Base-by-base conservation (phyloP, 139 green algal genomes). In the Chlamydomonas sp. region DNA sequence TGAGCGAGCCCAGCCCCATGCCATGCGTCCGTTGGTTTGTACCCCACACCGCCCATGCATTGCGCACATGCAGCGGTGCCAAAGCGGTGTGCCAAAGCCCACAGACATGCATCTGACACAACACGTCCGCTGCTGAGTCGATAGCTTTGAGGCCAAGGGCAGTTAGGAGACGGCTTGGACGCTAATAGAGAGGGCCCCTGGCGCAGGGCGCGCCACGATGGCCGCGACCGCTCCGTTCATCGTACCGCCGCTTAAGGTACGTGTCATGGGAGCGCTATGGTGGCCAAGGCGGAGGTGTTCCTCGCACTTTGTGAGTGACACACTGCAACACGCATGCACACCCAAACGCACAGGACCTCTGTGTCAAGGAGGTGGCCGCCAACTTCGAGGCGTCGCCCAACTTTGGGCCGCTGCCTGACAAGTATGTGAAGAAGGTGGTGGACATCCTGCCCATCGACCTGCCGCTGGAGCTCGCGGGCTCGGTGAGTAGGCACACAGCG, bases 381-480 rank as follows among this genome's bases (percentile, higher is more conserved):
- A 83, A 84, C 48, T 92, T 90, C 43, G 79, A 84, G 69, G 33
- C 57, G 1, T 72, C 54, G 22, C 84, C 86, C 0, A 82, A 65
- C 2, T 83, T 89, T 38, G 74, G 75, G 33, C 66, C 70, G 1
- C 61, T 92, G 2, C 61, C 73, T 33, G 72, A 83, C 10, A 72
- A 82, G 28, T 81, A 80, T 71, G 70, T 85, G 8, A 83, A 82
- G 57, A 71, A 73, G 24, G 75, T 91, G 16, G 77, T 79, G 5
- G 78, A 83, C 39, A 75, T 79, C n/a, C 73, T 92, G 24, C 73
- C 78, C 3, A 48, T 91, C 6, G 87, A 91, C 39, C 76, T 94
- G 22, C 84, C 84, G 0, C 67, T 92, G 31, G 83, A 92, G 58
- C 77, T 94, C 5, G 85, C 79, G n/a, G 88, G 87, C 30, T 77